These are phyloP conservation scores for Macrophomina phaseolina DNA, from an alignment of 2,329 filamentous ascomycete species.

Conservation along the genomic window DNA sequence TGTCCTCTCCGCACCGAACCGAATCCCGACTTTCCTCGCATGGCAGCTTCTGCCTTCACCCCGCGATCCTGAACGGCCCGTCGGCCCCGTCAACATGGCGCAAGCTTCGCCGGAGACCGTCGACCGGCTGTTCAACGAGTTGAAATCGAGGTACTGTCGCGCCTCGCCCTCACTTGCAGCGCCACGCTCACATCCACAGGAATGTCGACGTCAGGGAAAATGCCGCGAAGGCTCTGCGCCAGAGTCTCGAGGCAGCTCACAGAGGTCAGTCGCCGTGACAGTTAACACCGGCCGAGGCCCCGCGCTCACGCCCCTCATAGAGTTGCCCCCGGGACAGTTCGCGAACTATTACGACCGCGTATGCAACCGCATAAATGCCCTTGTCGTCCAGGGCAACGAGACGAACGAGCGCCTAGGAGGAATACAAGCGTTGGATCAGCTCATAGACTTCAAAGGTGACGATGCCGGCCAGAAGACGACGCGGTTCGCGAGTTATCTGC, in stretches of 20 bases:
- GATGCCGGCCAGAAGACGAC: slow-evolving; percentile 94
- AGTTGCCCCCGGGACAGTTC: slow-evolving; percentile 83
- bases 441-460: slow-evolving; percentile 96
- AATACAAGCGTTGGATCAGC: slow-evolving; percentile 86
- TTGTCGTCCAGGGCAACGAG: slow-evolving; percentile 86
- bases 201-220: slow-evolving; percentile 53
- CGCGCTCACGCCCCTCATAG: slow-evolving; percentile 51
- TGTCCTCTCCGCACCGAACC: neutral
- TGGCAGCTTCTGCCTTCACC: slow-evolving; percentile 24
- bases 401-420: slow-evolving; percentile 89
- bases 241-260: slow-evolving; percentile 52
- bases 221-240: slow-evolving; percentile 50
- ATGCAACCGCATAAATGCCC: slow-evolving; percentile 68
- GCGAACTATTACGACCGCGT: slow-evolving; percentile 70
- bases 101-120: slow-evolving; percentile 35
- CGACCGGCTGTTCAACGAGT: slow-evolving; percentile 62
- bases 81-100: slow-evolving; percentile 28
- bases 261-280: slow-evolving; percentile 45
- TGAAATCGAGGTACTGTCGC: slow-evolving; percentile 60
- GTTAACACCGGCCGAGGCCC: slow-evolving; percentile 23
- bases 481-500: slow-evolving; percentile 88
- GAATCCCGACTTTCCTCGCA: neutral
- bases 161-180: neutral
- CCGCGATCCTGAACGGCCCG: slow-evolving; percentile 25
- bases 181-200: slow-evolving; percentile 39